These are phyloP conservation scores for Lunasporangiospora selenospora DNA, from an alignment of 192 early-diverging fungal species.

Conservation along the genomic window DNA sequence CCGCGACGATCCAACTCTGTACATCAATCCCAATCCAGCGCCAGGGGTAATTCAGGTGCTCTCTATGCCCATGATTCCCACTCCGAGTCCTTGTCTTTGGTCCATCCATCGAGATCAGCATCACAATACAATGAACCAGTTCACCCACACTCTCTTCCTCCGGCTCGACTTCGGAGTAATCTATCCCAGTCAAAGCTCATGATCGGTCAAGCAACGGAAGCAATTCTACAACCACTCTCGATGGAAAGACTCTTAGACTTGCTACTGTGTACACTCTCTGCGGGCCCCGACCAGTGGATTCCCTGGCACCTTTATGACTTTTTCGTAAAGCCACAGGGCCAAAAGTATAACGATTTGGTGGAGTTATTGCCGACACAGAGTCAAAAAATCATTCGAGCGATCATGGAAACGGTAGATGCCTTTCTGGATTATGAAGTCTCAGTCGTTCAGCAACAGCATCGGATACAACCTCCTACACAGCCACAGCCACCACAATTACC, in stretches of 20 bases:
- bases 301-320: constrained; percentile 43
- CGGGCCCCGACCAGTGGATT: constrained; percentile 40
- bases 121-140: too few species aligned
- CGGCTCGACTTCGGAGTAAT: constrained; percentile 13
- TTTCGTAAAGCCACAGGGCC: constrained; percentile 24
- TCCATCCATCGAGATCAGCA: too few species aligned
- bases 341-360: constrained; percentile 16
- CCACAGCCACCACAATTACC: neutral
- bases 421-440: constrained; percentile 21
- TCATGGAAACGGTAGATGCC: constrained; percentile 28
- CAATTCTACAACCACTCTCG: constrained; percentile 15
- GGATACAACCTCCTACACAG: neutral
- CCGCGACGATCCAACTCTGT: too few species aligned
- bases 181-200: constrained; percentile 11
- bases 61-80: too few species aligned
- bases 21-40: too few species aligned
- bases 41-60: too few species aligned
- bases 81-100: too few species aligned
- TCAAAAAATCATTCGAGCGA: constrained; percentile 13
- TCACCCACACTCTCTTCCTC: too few species aligned
- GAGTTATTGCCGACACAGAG: constrained; percentile 36
- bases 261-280: constrained; percentile 3
- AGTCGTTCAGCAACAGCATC: neutral
- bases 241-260: constrained; percentile 12
- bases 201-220: constrained; percentile 11